Conservation (phyloP, 148 eudicot genomes). For the Diospyros kaki region DNA sequence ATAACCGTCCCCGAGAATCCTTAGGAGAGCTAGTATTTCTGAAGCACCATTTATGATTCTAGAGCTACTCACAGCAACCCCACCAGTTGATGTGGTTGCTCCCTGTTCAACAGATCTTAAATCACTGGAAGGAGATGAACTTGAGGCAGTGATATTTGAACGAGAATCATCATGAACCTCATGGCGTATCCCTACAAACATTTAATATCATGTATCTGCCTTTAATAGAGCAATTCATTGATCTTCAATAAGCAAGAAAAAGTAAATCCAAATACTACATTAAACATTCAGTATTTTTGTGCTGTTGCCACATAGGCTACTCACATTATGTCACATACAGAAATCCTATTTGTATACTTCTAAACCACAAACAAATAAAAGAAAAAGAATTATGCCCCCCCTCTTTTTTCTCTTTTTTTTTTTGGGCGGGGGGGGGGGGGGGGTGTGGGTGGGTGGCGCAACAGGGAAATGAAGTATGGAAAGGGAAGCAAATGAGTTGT, state of each 20-base stretch:
- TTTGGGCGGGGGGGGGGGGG: too few species aligned
- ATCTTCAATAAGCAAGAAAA: background rate
- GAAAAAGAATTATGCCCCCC: background rate
- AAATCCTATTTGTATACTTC: background rate
- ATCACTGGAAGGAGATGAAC: slow-evolving; percentile 53
- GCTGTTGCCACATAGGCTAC: background rate
- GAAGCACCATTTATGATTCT: slow-evolving; percentile 54
- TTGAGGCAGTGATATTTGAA: slow-evolving; percentile 36
- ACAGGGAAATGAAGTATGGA: too few species aligned
- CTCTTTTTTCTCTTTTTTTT: too few species aligned
- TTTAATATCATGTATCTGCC: slow-evolving; percentile 1
- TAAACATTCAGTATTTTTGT: background rate
- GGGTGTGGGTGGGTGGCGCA: too few species aligned
- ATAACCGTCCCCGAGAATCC: slow-evolving; percentile 79
- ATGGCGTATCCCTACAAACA: slow-evolving; percentile 47
- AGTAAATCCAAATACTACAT: background rate
- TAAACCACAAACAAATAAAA: background rate
- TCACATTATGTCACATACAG: background rate
- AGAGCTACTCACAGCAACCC: slow-evolving; percentile 45
- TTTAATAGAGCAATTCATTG: slow-evolving; percentile 1
- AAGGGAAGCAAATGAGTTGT: background rate
- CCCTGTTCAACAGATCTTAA: slow-evolving; percentile 53
- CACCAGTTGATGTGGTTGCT: slow-evolving; percentile 28
- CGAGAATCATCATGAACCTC: slow-evolving; percentile 64
- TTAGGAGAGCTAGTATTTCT: slow-evolving; percentile 66